Evolutionary conservation across 1,139 yeast genomes (phyloP).

Genomic region (Debaryomyces subglobosus): DNA sequence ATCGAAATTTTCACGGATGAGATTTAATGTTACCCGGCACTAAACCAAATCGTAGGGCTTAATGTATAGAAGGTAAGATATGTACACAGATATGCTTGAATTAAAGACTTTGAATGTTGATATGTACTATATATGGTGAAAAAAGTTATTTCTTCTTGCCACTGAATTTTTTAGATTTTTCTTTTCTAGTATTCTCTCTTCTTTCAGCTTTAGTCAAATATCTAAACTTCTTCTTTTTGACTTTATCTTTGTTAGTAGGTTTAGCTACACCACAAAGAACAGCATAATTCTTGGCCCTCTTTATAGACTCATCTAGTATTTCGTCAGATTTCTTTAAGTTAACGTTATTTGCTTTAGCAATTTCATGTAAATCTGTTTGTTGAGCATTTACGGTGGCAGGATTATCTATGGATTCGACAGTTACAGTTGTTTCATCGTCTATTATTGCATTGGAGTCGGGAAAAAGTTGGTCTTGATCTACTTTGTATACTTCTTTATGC

Average conservation of each 20-base stretch:
- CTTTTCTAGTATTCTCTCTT: constrained; percentile 66
- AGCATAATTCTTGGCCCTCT: constrained; percentile 75
- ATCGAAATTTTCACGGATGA: constrained; percentile 1
- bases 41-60: constrained; percentile 3
- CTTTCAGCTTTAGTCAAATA: constrained; percentile 82
- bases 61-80: not conserved
- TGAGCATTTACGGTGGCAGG: constrained; percentile 41
- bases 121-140: not conserved
- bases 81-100: not conserved
- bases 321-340: constrained; percentile 61
- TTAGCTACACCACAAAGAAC: constrained; percentile 57
- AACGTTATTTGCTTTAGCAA: constrained; percentile 67
- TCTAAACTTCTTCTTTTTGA: constrained; percentile 79
- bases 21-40: constrained; percentile 5
- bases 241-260: constrained; percentile 39
- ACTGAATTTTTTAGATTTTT: constrained; percentile 33
- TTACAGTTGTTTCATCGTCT: constrained; percentile 62
- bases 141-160: constrained; percentile 2
- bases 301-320: constrained; percentile 64
- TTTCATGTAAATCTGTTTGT: constrained; percentile 46
- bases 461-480: constrained; percentile 40
- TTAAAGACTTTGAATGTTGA: not conserved
- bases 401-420: constrained; percentile 57
- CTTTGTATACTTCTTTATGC: constrained; percentile 46
- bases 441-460: constrained; percentile 50